These are phyloP conservation scores for Phytophthora melonis DNA, from an alignment of 352 stramenopile genomes.

Conservation along the genomic window DNA sequence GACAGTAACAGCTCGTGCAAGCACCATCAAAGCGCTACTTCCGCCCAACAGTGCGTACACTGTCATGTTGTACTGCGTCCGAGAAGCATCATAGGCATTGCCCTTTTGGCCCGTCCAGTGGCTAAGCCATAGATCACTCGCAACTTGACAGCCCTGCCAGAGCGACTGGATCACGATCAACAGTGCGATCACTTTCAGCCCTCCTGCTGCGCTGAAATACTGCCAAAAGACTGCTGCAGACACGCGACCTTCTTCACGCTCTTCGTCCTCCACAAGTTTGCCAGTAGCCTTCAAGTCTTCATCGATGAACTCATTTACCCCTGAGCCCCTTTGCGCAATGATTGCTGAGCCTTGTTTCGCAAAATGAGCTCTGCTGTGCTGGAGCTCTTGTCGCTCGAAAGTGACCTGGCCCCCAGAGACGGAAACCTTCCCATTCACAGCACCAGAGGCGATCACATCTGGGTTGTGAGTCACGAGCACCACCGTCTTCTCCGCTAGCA, in stretches of 20 bases:
- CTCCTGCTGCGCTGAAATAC: conserved; percentile 55
- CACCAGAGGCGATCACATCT: conserved; percentile 49
- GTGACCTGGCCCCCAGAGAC: conserved; percentile 23
- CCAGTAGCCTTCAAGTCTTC: conserved; percentile 10
- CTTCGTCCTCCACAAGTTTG: conserved; percentile 51
- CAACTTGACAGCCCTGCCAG: conserved; percentile 48
- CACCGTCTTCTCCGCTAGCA: conserved; percentile 63
- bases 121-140: conserved; percentile 41
- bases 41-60: conserved; percentile 41
- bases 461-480: conserved; percentile 93
- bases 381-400: neutral
- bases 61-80: conserved; percentile 32
- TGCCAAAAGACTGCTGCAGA: conserved; percentile 41
- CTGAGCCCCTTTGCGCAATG: too few relatives aligned
- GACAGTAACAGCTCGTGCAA: conserved; percentile 36
- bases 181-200: conserved; percentile 20
- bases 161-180: conserved; percentile 22
- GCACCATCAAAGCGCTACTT: conserved; percentile 42
- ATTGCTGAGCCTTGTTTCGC: too few relatives aligned
- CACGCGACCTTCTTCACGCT: conserved; percentile 48
- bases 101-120: conserved; percentile 49
- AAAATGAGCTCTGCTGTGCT: conserved; percentile 7
- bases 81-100: conserved; percentile 18
- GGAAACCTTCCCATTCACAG: conserved; percentile 22
- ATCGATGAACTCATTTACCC: neutral